These are phyloP conservation scores for Yamadazyma scolyti DNA, from an alignment of 805 yeast species.

Conservation along the genomic window DNA sequence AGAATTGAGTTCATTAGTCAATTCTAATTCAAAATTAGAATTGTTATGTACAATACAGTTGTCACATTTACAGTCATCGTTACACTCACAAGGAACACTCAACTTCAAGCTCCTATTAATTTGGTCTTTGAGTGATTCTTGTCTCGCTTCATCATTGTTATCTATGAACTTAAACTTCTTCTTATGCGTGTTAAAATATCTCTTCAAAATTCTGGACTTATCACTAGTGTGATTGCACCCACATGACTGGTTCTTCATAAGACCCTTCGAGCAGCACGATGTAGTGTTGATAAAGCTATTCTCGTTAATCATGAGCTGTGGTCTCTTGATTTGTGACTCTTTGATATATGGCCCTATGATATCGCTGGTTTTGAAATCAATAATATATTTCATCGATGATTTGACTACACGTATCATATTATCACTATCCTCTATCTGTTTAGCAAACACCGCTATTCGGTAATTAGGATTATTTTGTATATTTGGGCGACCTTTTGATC, in stretches of 20 bases:
- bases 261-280: slow-evolving; percentile 25
- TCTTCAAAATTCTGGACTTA: slow-evolving; percentile 32
- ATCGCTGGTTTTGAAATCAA: slow-evolving; percentile 33
- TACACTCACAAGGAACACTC: slow-evolving; percentile 33
- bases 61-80: slow-evolving; percentile 32
- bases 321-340: slow-evolving; percentile 11
- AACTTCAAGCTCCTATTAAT: slow-evolving; percentile 6
- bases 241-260: slow-evolving; percentile 19
- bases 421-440: slow-evolving; percentile 21
- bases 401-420: slow-evolving; percentile 19
- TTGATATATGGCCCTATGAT: slow-evolving; percentile 35
- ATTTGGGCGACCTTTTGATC: slow-evolving; percentile 86
- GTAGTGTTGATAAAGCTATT: slow-evolving; percentile 33
- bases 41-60: slow-evolving; percentile 35
- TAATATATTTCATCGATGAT: slow-evolving; percentile 36
- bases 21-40: slow-evolving; percentile 1
- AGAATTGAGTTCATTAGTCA: slow-evolving; percentile 3
- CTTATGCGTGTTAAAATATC: slow-evolving; percentile 23
- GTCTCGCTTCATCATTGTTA: slow-evolving; percentile 12
- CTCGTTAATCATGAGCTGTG: slow-evolving; percentile 22
- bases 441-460: slow-evolving; percentile 58
- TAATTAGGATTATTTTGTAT: slow-evolving; percentile 50
- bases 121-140: slow-evolving; percentile 10
- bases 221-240: slow-evolving; percentile 29
- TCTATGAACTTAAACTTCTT: slow-evolving; percentile 12